A percentile compares a stretch with the other conserved stretches of the same genome.
Evolutionary conservation across 176 grass and related monocot genomes (phyloP).

Genomic region (Canna indica): DNA sequence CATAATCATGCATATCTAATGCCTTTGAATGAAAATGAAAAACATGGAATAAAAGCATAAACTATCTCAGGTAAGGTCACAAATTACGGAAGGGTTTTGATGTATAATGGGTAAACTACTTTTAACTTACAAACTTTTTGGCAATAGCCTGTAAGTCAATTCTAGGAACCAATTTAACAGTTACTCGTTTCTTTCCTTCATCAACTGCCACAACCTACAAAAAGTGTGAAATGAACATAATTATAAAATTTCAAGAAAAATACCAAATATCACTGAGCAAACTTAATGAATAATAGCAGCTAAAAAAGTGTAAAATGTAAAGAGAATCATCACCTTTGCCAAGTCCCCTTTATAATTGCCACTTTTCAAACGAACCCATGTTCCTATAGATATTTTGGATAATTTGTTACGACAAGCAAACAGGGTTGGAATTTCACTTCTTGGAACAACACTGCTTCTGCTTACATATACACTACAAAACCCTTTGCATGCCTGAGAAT

Average conservation of each 20-base stretch:
- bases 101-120: background rate
- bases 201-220: slow-evolving; percentile 60
- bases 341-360: slow-evolving; percentile 98
- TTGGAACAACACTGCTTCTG: slow-evolving; percentile 57
- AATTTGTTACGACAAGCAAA: slow-evolving; percentile 59
- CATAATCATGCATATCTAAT: background rate
- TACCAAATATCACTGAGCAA: background rate
- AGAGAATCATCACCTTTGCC: slow-evolving; percentile 67
- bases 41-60: background rate
- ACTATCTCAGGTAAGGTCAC: background rate
- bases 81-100: background rate
- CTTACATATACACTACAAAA: slow-evolving; percentile 74
- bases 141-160: slow-evolving; percentile 86
- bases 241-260: background rate
- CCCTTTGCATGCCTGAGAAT: slow-evolving; percentile 87
- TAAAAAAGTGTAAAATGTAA: slow-evolving; percentile 1
- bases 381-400: slow-evolving; percentile 52
- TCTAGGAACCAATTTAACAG: slow-evolving; percentile 86
- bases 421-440: slow-evolving; percentile 69
- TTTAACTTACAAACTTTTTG: slow-evolving; percentile 62
- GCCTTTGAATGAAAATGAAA: background rate
- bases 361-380: slow-evolving; percentile 85
- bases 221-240: background rate
- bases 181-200: slow-evolving; percentile 58
- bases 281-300: background rate